A percentile compares a stretch with the other conserved stretches of the same genome.
phyloP scores from a whole-genome alignment of 2,329 filamentous ascomycete species.

The Didymella glomerata region DNA sequence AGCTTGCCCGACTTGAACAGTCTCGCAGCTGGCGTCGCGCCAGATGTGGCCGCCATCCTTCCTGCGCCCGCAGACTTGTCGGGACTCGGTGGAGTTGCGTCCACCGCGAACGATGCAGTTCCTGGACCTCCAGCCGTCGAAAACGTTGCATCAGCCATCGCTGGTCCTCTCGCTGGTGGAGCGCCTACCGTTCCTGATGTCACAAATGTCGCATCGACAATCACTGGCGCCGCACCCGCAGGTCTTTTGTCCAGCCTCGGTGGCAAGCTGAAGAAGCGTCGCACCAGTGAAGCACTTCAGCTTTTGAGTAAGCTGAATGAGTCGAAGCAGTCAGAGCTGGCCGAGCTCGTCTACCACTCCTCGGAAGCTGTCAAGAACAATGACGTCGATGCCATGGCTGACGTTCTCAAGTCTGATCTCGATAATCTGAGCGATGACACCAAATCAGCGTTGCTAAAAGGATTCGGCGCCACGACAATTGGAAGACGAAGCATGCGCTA shows the following conservation, averaged over 20 bases:
- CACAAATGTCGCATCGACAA: background rate
- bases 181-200: background rate
- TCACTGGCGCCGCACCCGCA: background rate
- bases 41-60: background rate
- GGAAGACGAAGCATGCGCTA: slow-evolving; percentile 5
- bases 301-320: slow-evolving; percentile 19
- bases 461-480: background rate
- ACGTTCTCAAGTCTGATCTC: slow-evolving; percentile 9
- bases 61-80: background rate
- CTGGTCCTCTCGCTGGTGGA: background rate
- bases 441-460: background rate
- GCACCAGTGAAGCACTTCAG: slow-evolving; percentile 1
- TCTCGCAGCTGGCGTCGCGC: background rate
- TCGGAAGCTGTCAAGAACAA: slow-evolving; percentile 9
- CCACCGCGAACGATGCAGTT: background rate
- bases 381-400: slow-evolving; percentile 1
- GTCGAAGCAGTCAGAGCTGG: slow-evolving; percentile 10
- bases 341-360: slow-evolving; percentile 12
- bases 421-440: background rate
- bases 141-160: background rate
- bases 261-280: background rate
- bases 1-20: background rate
- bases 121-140: background rate
- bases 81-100: background rate
- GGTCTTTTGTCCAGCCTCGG: background rate